Evolutionary conservation across 495 filamentous ascomycete genomes (phyloP).

Genomic region (Neurospora sp.): DNA sequence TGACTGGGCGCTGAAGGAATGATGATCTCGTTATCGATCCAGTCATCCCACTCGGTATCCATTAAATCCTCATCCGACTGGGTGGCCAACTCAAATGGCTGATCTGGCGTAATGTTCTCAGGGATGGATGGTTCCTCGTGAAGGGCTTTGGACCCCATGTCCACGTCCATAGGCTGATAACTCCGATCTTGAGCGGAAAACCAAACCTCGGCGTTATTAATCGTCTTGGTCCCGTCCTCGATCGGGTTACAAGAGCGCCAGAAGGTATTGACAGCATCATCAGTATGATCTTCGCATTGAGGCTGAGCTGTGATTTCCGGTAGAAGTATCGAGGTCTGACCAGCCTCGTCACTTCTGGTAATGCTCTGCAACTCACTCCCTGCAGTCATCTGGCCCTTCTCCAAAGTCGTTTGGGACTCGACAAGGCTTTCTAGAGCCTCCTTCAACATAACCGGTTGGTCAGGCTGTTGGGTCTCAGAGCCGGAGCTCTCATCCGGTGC

Average conservation of each 20-base stretch:
- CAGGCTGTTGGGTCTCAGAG: not conserved
- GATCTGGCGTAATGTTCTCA: not conserved
- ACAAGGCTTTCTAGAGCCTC: not conserved
- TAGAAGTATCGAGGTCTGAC: not conserved
- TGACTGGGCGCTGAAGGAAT: not conserved
- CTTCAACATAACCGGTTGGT: not conserved
- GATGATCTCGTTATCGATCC: not conserved
- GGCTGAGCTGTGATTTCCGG: not conserved
- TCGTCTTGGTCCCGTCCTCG: not conserved
- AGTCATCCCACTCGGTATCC: not conserved
- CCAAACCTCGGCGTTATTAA: not conserved
- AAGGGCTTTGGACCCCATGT: not conserved
- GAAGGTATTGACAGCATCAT: not conserved
- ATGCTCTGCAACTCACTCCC: not conserved
- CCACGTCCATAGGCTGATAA: not conserved
- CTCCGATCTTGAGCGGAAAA: not conserved
- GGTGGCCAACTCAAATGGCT: not conserved
- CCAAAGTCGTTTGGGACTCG: not conserved
- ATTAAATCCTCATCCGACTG: not conserved
- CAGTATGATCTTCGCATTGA: not conserved
- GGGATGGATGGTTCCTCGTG: not conserved
- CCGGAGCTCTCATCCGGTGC: not conserved
- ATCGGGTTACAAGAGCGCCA: not conserved
- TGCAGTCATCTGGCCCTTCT: not conserved
- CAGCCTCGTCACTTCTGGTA: not conserved